Evolutionary conservation across 148 eudicot genomes (phyloP).

Genomic region (Drosera capensis): DNA sequence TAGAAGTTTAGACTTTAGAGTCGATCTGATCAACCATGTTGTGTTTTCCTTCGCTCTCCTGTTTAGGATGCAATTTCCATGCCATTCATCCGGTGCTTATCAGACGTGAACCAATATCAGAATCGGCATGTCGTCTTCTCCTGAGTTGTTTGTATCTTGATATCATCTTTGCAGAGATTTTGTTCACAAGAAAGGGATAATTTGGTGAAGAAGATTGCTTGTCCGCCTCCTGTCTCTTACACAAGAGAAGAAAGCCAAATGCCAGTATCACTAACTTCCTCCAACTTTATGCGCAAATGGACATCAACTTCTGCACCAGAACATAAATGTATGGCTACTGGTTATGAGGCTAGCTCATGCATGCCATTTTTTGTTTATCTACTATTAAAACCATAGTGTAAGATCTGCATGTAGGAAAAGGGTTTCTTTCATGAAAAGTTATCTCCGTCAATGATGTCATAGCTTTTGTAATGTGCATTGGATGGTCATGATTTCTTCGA

Average conservation of each 20-base stretch:
- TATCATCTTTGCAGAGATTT: slow-evolving; percentile 25
- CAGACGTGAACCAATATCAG: no score
- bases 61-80: no score
- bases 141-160: not conserved
- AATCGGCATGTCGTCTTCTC: not conserved
- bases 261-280: slow-evolving; percentile 46
- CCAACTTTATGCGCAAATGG: slow-evolving; percentile 55
- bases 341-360: slow-evolving; percentile 2
- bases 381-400: no score
- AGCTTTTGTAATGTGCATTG: no score
- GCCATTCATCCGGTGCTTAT: no score
- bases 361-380: no score
- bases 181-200: not conserved
- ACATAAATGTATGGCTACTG: slow-evolving; percentile 42
- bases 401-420: not conserved
- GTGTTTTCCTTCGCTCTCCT: no score
- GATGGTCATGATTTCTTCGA: no score
- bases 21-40: no score
- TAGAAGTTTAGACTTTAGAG: no score
- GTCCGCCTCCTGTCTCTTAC: not conserved
- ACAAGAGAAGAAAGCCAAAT: not conserved
- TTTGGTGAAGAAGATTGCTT: not conserved
- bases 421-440: not conserved
- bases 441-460: no score
- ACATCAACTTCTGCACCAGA: slow-evolving; percentile 39